Evolutionary conservation across 805 yeast genomes (phyloP), one percentile per base, ranked within the genome.

Genomic region (Blastobotrys parvus): DNA sequence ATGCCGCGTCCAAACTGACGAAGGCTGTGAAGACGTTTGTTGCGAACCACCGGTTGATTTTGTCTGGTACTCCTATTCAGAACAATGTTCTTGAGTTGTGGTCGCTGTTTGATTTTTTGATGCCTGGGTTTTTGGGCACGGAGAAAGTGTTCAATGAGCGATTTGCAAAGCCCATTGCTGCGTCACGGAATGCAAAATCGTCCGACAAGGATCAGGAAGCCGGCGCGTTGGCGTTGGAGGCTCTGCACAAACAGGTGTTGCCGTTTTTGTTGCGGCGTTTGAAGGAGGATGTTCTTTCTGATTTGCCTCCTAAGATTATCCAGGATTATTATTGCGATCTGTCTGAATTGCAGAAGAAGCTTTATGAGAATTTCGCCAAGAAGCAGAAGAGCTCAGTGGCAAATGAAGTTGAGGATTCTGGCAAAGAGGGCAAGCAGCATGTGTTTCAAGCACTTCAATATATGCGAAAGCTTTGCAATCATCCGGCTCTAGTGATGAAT

Each of bases 111-210:
- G 98, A 92, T 62, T 92, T 88, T 62, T 70, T 92, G 61, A 92
- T 92, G 99, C 99, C 99, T 2, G 99, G 99, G 0, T 92, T 92
- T 57, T 69, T 92, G 50, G 99, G 99, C 11, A 80, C 94, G 2
- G 98, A 92, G 57, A 90, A 88, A 62, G 74, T 82, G 39, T 92
- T 92, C 68, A 92, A 88, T 56, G 97, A 90, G 49, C 75, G 89
- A 52, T 92, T 90, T 70, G 94, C 97, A n/a, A 89, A 89, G 57
- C 99, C 99, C 2, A 92, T 92, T 60, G 90, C 97, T 2, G 90
- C 94, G 1, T 82, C 95, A 33, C 72, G 96, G 58, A 86, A 84
- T 52, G 80, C 87, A 52, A 90, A 89, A 59, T 56, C 67, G 4
- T 80, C 92, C 0, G 80, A 94, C 0, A 90, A 81, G 55, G 98